phyloP scores from a whole-genome alignment of 768 basidiomycete species.

The Porphyrellus cyaneotinctus region DNA sequence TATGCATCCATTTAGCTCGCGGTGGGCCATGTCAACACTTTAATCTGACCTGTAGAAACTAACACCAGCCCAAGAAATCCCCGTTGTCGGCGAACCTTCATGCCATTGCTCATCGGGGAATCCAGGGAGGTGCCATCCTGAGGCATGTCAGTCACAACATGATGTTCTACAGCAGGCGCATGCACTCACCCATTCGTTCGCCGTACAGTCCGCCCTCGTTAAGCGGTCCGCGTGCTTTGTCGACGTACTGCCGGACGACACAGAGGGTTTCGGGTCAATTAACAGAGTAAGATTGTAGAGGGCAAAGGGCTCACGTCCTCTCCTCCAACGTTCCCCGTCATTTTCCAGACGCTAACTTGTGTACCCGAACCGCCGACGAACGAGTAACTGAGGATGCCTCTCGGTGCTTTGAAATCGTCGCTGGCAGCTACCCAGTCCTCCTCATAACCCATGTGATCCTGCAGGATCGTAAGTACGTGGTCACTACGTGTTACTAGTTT shows the following conservation, averaged over 20 bases:
- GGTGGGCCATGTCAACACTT: background rate
- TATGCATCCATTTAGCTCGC: background rate
- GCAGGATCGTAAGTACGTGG: constrained; percentile 47
- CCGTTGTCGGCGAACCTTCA: constrained; percentile 38
- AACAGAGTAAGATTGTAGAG: background rate
- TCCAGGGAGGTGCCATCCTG: constrained; percentile 54
- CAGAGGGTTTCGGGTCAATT: background rate
- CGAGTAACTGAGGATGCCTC: constrained; percentile 46
- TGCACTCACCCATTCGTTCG: constrained; percentile 42
- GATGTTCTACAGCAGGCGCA: background rate
- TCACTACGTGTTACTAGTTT: constrained; percentile 22
- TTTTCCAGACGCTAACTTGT: constrained; percentile 42
- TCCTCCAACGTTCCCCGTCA: constrained; percentile 48
- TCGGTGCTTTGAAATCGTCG: constrained; percentile 46
- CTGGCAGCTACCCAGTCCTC: constrained; percentile 41
- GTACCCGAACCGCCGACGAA: constrained; percentile 41
- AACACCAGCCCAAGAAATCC: constrained; percentile 42
- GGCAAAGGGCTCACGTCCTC: constrained; percentile 34
- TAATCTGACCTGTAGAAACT: constrained; percentile 41
- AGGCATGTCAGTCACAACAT: constrained; percentile 2
- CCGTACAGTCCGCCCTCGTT: constrained; percentile 59
- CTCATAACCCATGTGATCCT: constrained; percentile 54
- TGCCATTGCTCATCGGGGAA: constrained; percentile 49
- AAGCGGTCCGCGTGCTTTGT: constrained; percentile 49
- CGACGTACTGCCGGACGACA: constrained; percentile 36